These are phyloP conservation scores for Diversispora eburnea DNA, from an alignment of 192 early-diverging fungal genomes.

Conservation along the genomic window DNA sequence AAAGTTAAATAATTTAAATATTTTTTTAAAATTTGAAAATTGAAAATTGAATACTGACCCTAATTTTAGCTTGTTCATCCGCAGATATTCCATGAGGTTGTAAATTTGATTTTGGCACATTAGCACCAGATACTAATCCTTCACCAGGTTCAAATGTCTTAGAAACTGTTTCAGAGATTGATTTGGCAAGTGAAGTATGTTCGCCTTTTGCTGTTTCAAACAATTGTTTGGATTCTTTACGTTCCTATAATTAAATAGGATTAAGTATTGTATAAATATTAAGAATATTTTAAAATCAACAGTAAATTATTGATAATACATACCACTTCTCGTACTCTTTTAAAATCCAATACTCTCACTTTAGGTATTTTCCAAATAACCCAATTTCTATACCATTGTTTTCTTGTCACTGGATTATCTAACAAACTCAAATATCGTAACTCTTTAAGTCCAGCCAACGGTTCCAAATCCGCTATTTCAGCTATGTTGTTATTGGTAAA, in stretches of 20 bases:
- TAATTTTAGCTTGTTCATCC: conserved; percentile 70
- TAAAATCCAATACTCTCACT: conserved; percentile 85
- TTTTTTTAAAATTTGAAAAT: not conserved
- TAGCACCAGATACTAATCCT: conserved; percentile 40
- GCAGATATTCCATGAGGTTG: conserved; percentile 55
- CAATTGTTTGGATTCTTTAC: conserved; percentile 69
- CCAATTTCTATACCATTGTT: conserved; percentile 79
- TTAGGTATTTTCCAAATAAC: conserved; percentile 76
- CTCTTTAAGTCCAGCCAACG: conserved; percentile 45
- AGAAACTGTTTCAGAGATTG: conserved; percentile 60
- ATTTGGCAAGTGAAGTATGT: conserved; percentile 59
- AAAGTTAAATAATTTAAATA: not conserved
- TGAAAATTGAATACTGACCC: conserved; percentile 24
- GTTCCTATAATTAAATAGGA: conserved; percentile 55
- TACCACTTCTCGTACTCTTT: conserved; percentile 67
- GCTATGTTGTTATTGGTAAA: conserved; percentile 82
- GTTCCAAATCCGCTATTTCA: conserved; percentile 85
- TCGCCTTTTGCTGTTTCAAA: conserved; percentile 69
- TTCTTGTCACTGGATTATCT: conserved; percentile 85
- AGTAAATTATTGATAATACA: not conserved
- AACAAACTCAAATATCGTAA: conserved; percentile 69
- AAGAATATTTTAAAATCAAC: not conserved
- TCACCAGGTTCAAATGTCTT: conserved; percentile 90
- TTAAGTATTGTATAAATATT: too few relatives aligned
- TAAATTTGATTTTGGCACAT: conserved; percentile 51